Conservation (phyloP, 192 early-diverging fungal genomes). For the Coemansia nantahalensis region DNA sequence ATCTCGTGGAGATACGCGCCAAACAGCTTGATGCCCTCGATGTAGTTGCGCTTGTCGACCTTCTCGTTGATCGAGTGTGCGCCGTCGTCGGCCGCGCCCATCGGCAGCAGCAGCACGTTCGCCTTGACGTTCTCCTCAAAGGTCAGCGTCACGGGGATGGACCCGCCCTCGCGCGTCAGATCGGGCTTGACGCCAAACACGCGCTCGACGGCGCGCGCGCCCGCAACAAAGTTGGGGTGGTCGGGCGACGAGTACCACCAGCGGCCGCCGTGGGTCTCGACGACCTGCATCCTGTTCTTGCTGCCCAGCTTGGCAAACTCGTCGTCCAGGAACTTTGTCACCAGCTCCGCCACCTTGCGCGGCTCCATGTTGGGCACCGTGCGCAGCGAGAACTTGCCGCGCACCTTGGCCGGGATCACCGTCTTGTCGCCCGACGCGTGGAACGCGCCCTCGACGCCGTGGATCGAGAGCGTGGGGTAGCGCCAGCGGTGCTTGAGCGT, state of each 20-base stretch:
- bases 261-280: conserved; percentile 81
- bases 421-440: conserved; percentile 93
- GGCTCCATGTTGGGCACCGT: conserved; percentile 93
- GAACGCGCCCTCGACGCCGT: conserved; percentile 98
- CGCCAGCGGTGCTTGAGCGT: conserved; percentile 93
- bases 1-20: conserved; percentile 90
- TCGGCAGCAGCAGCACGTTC: conserved; percentile 91
- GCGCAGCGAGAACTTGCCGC: conserved; percentile 98
- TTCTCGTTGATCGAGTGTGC: conserved; percentile 99
- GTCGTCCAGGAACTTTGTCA: conserved; percentile 67
- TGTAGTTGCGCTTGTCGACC: conserved; percentile 88
- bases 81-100: conserved; percentile 92
- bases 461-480: conserved; percentile 91
- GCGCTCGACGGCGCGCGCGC: conserved; percentile 82
- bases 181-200: conserved; percentile 94
- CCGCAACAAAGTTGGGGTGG: conserved; percentile 94
- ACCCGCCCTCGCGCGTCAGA: conserved; percentile 95
- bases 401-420: conserved; percentile 92
- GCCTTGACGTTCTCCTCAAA: conserved; percentile 94
- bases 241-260: conserved; percentile 89
- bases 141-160: conserved; percentile 95
- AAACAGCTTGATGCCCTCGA: conserved; percentile 93
- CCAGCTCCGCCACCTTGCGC: conserved; percentile 69
- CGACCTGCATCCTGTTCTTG: conserved; percentile 81
- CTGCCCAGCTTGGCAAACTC: conserved; percentile 88